Conservation (phyloP, 192 early-diverging fungal genomes). For the Funneliformis geosporum region DNA sequence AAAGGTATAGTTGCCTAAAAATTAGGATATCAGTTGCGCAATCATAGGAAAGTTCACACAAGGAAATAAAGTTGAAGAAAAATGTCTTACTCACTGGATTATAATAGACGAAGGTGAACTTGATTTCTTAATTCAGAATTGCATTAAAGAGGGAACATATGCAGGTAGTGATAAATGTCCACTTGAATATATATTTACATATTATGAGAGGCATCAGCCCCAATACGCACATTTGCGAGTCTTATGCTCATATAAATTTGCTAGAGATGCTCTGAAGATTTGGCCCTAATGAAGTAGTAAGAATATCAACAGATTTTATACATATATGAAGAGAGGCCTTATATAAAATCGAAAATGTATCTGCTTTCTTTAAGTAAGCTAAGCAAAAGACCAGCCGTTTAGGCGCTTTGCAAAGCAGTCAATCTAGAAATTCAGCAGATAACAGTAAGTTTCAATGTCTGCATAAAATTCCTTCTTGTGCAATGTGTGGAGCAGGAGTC, state of each 20-base stretch:
- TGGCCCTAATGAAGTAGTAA: constrained; percentile 7
- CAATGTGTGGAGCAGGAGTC: background rate
- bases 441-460: background rate
- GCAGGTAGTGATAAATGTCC: constrained; percentile 16
- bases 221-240: constrained; percentile 4
- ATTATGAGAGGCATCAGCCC: too few relatives aligned
- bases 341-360: constrained; percentile 17
- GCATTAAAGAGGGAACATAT: background rate
- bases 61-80: constrained; percentile 14
- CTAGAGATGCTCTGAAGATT: constrained; percentile 14
- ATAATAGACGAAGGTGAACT: constrained; percentile 28
- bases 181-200: constrained; percentile 9
- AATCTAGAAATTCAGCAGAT: too few relatives aligned
- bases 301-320: constrained; percentile 11
- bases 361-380: constrained; percentile 8
- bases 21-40: constrained; percentile 22
- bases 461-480: background rate
- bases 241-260: constrained; percentile 11
- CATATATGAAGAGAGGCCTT: background rate
- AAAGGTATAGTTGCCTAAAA: constrained; percentile 21
- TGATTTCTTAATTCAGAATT: constrained; percentile 16
- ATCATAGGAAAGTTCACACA: constrained; percentile 21
- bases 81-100: background rate
- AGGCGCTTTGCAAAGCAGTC: too few relatives aligned
- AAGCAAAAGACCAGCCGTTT: background rate